Percentiles rank a stretch among this genome's conserved stretches.
phyloP scores from a whole-genome alignment of 176 grass and related monocot genomes.

The Lolium multiflorum region DNA sequence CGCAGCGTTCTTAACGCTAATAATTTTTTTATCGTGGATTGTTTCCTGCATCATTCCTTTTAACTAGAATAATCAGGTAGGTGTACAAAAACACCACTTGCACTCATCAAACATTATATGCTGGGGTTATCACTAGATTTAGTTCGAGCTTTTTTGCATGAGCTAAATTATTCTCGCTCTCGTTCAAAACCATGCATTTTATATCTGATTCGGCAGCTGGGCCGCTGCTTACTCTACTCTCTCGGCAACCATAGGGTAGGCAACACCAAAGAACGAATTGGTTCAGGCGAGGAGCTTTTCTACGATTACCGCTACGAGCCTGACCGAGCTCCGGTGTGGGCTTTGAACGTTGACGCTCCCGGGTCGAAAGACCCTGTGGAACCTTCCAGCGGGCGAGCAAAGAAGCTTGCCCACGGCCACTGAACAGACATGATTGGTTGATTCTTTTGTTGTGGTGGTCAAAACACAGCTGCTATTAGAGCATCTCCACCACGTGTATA shows the following conservation, averaged over 20 bases:
- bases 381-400: conserved; percentile 75
- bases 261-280: conserved; percentile 88
- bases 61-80: conserved; percentile 93
- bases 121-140: not conserved
- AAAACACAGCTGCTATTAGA: conserved; percentile 32
- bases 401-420: conserved; percentile 72
- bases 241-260: conserved; percentile 86
- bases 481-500: too few relatives aligned
- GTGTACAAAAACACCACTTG: not conserved
- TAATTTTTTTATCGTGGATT: too few relatives aligned
- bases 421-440: conserved; percentile 13
- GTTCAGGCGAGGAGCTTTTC: conserved; percentile 81
- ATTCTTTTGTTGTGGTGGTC: conserved; percentile 40
- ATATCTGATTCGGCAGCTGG: not conserved
- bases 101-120: not conserved
- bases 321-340: conserved; percentile 87
- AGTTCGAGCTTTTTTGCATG: not conserved
- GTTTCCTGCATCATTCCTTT: conserved; percentile 68
- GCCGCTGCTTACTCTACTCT: conserved; percentile 3
- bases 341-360: conserved; percentile 72
- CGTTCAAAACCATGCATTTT: not conserved
- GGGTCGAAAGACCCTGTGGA: conserved; percentile 69
- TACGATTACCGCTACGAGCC: conserved; percentile 94
- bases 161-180: not conserved
- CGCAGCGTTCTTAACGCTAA: too few relatives aligned